Conservation (phyloP, 768 basidiomycete species). For the Boletus vinaceobasis region DNA sequence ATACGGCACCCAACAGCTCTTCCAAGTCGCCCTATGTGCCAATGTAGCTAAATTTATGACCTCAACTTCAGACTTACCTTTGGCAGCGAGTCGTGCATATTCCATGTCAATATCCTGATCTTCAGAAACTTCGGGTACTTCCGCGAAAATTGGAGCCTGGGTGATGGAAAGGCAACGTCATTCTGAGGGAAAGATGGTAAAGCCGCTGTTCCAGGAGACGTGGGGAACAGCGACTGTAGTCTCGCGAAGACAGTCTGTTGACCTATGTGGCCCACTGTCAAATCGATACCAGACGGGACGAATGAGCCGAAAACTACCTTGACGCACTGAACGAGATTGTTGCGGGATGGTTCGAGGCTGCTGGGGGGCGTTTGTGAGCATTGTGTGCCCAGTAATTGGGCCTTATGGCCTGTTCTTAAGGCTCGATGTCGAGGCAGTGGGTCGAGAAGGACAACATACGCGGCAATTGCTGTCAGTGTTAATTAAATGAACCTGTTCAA, state of each 20-base stretch:
- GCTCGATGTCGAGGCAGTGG: slow-evolving; percentile 24
- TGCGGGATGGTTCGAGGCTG: slow-evolving; percentile 17
- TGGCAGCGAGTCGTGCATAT: slow-evolving; percentile 81
- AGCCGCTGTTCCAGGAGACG: slow-evolving; percentile 25
- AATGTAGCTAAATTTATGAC: slow-evolving; percentile 4
- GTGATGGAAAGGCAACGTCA: slow-evolving; percentile 18
- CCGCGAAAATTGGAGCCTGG: slow-evolving; percentile 22
- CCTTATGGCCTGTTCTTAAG: slow-evolving; percentile 29
- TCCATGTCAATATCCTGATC: slow-evolving; percentile 72
- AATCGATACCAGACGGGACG: slow-evolving; percentile 3
- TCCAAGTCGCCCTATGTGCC: slow-evolving; percentile 62
- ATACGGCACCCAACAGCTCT: slow-evolving; percentile 65
- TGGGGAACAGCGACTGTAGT: slow-evolving; percentile 51
- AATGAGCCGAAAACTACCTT: slow-evolving; percentile 12
- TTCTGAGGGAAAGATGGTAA: slow-evolving; percentile 22
- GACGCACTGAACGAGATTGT: slow-evolving; percentile 15
- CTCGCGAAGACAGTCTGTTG: slow-evolving; percentile 46
- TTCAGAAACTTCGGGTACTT: slow-evolving; percentile 50
- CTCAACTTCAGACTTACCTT: slow-evolving; percentile 44
- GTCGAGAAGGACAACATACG: slow-evolving; percentile 21
- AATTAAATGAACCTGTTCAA: slow-evolving; percentile 18
- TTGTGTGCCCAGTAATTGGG: slow-evolving; percentile 17
- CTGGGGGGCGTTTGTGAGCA: slow-evolving; percentile 22
- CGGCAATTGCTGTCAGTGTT: slow-evolving; percentile 12
- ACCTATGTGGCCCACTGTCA: slow-evolving; percentile 19